Evolutionary conservation across 805 yeast genomes (phyloP), one percentile per base, ranked within the genome.

Genomic region (Candida nonsorbophila): DNA sequence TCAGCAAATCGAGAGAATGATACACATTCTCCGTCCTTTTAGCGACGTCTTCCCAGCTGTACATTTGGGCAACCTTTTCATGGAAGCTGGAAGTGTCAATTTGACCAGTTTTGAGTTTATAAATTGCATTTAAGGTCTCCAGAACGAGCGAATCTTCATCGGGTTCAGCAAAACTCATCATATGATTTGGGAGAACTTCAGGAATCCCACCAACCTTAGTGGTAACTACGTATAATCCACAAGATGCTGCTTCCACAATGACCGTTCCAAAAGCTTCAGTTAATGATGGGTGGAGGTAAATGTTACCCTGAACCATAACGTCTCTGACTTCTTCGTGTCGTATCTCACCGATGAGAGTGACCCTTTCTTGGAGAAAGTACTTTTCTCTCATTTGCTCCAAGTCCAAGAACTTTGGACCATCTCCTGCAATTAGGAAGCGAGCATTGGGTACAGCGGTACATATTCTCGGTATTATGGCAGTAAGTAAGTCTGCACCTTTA

Each of bases 211-310:
- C 99, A 0, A 92, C 98, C 34, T 78, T 77, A 0, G 99, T 92
- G 0, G 97, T 87, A 0, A 92, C 98, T 2, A 92, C 95, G 12
- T 84, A 67, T 20, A 92, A 54, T 0, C 97, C 97, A 62, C 97
- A 92, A 1, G 95, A 82, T 0, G 97, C 98, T 0, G 99, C 99
- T 51, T 92, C 99, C 0, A 92, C 95, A 7, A 92, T 60, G 0
- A 86, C 97, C 0, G 98, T 92, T 3, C 99, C 99, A 58, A 92
- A 92, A 0, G 97, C 98, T 52, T 92, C 99, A 0, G 97, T 92
- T 22, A 92, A 65, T 1, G 96, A 79, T 0, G 98, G 88, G 55
- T 92, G 97, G 16, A 92, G 56, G 51, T 88, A 92, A 7, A 92
- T 90, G 45, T 92, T 94, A 12, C 98, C 99, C 38, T 77, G 74